Percentiles rank a stretch among this genome's conserved stretches.
Conservation (phyloP, 176 grass and related monocot species). For the Neostapfia colusana region DNA sequence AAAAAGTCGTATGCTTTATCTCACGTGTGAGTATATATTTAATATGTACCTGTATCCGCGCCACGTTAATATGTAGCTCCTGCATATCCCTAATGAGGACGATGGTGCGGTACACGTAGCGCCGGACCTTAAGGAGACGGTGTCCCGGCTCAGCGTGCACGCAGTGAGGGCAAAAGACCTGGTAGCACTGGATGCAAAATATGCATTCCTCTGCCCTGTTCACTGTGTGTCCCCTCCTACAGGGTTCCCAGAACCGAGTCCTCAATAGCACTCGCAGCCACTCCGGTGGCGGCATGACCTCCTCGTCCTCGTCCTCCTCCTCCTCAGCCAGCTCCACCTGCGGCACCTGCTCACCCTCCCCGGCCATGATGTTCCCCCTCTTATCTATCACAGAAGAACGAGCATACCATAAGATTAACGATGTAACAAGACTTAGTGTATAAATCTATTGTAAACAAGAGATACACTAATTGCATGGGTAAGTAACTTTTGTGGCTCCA, state of each 20-base stretch:
- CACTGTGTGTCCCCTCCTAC: constrained; percentile 5
- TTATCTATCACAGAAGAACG: neutral
- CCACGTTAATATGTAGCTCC: constrained; percentile 25
- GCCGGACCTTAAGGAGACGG: constrained; percentile 40
- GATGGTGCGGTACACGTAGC: constrained; percentile 41
- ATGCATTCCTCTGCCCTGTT: constrained; percentile 9
- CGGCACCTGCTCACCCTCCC: neutral
- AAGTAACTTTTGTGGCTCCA: too few relatives aligned
- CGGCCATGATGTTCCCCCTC: neutral
- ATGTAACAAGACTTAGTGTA: neutral
- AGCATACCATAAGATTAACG: neutral
- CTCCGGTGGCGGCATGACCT: neutral
- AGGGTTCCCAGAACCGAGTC: constrained; percentile 30
- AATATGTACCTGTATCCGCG: constrained; percentile 36
- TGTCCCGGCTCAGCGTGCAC: neutral
- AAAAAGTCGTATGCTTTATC: too few relatives aligned
- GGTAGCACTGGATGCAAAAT: constrained; percentile 41
- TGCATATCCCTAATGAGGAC: constrained; percentile 32
- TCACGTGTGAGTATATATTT: neutral
- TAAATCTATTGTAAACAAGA: neutral
- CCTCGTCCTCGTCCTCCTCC: neutral
- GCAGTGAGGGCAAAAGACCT: constrained; percentile 38
- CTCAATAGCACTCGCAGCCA: constrained; percentile 21
- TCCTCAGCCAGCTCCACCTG: neutral
- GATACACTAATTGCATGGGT: too few relatives aligned